Evolutionary conservation across 805 yeast species (phyloP), one percentile per base, ranked within the genome.

Genomic region (Teunomyces funiuensis): DNA sequence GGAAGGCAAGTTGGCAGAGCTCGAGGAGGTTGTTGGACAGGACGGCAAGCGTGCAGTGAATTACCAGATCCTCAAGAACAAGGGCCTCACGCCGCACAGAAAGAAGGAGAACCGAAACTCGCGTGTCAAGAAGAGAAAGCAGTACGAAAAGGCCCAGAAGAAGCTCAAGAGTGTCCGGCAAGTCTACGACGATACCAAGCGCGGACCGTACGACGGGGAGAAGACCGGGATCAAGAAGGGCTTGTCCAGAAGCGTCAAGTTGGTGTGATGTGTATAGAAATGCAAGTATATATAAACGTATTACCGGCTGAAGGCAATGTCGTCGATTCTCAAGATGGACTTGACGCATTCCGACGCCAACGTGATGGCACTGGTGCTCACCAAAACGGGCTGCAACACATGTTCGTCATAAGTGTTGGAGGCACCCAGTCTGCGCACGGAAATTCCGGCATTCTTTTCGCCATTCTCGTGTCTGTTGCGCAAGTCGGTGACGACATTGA

Each of bases 81-180:
- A 88, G 72, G 99, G 99, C 58, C 80, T 93, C 49, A 90, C 97
- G 1, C 91, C 95, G 14, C 85, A 83, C 64, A 79, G 96, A 62
- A 85, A 87, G 74, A 93, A 93, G 76, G 97, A 88, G 51, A 82
- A 86, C 73, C 80, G 97, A 68, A 93, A 93, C 63, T 80, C 98
- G 31, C 84, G 99, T 70, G 98, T 93, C 56, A 93, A 93, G 77
- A 93, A 91, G 95, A 85, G 99, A 76, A 87, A 83, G 82, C 88
- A 88, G 80, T 93, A 86, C 72, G 98, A 88, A 50, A 76, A 79
- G 62, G 99, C 99, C 20, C 82, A 88, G 72, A 91, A 88, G 88
- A 88, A 88, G 65, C 83, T 93, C 65, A 82, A 83, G 59, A 85
- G 96, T 40, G 85, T 87, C 50, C 84, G 96, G 64, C 88, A 87